These are phyloP conservation scores for Anthostomella pinea DNA, from an alignment of 2,329 filamentous ascomycete genomes.

Conservation along the genomic window DNA sequence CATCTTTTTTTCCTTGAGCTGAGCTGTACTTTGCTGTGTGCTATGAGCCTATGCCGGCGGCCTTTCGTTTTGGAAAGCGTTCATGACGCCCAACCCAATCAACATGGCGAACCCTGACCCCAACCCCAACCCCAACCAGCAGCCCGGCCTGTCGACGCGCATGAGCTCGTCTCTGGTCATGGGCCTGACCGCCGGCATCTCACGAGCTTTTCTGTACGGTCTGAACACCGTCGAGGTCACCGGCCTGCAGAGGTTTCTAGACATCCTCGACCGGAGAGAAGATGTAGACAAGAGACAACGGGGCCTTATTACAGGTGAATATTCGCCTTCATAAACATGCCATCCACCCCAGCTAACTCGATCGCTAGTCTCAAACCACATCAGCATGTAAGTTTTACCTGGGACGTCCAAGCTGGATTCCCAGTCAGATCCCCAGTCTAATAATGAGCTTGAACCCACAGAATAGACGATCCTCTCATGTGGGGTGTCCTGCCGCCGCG, in stretches of 20 bases:
- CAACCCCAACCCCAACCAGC: slow-evolving; percentile 26
- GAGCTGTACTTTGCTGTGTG: slow-evolving; percentile 1
- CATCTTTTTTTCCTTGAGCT: not conserved
- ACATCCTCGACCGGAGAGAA: slow-evolving; percentile 69
- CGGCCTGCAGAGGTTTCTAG: slow-evolving; percentile 73
- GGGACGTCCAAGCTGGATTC: slow-evolving; percentile 20
- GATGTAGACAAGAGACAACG: slow-evolving; percentile 64
- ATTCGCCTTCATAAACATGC: slow-evolving; percentile 3
- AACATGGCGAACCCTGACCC: slow-evolving; percentile 18
- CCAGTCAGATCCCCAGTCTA: slow-evolving; percentile 18
- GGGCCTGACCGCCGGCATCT: slow-evolving; percentile 68
- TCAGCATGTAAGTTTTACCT: slow-evolving; percentile 70
- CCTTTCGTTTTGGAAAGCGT: not conserved
- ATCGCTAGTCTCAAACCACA: slow-evolving; percentile 76
- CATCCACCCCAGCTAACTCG: slow-evolving; percentile 12
- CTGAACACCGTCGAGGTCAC: slow-evolving; percentile 73
- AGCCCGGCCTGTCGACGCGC: slow-evolving; percentile 67
- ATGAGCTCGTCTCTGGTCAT: slow-evolving; percentile 71
- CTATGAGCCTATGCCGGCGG: too few species aligned
- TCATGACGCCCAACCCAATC: slow-evolving; percentile 3
- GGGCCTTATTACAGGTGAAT: slow-evolving; percentile 77
- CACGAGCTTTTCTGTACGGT: slow-evolving; percentile 70
- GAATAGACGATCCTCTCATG: slow-evolving; percentile 88
- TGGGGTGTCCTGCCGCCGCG: slow-evolving; percentile 84
- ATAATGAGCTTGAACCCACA: slow-evolving; percentile 38